Evolutionary conservation across 2,329 filamentous ascomycete genomes (phyloP).

Genomic region (Claviceps purpurea): DNA sequence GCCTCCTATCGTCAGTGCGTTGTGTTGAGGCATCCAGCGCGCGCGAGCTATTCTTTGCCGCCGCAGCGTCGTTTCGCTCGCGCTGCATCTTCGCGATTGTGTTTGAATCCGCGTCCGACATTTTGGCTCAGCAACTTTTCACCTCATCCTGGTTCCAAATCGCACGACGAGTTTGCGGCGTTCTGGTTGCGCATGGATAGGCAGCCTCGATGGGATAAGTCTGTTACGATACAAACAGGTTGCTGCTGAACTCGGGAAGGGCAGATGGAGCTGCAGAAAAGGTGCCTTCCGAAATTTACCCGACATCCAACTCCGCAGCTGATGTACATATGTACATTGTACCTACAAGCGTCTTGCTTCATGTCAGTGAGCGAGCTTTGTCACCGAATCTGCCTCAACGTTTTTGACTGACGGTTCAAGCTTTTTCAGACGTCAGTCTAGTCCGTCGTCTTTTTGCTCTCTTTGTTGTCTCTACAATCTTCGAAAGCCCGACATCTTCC

Average conservation of each 20-base stretch:
- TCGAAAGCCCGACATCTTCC: conserved; percentile 12
- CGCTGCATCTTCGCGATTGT: conserved; percentile 77
- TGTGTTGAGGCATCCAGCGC: conserved; percentile 67
- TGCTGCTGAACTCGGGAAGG: neutral
- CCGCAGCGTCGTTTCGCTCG: conserved; percentile 74
- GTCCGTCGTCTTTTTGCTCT: conserved; percentile 18
- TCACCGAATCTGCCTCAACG: neutral
- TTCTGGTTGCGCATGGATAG: conserved; percentile 24
- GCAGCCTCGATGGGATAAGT: conserved; percentile 10
- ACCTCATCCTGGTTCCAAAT: conserved; percentile 30
- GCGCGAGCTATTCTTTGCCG: conserved; percentile 69
- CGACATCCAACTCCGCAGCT: conserved; percentile 8
- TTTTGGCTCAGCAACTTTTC: conserved; percentile 27
- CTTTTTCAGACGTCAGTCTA: conserved; percentile 3
- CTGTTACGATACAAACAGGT: conserved; percentile 7
- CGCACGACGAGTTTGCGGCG: conserved; percentile 20
- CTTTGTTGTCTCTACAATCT: conserved; percentile 11
- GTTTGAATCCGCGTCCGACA: conserved; percentile 76
- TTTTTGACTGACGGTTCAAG: neutral
- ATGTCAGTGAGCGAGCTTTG: too few species aligned
- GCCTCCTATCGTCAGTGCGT: conserved; percentile 80
- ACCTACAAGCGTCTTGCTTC: neutral
- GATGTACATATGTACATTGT: too few species aligned
- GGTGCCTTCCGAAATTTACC: conserved; percentile 19
- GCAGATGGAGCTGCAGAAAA: neutral